Base-by-base conservation (phyloP, 495 filamentous ascomycete species). In the Stereocaulon alpinum region DNA sequence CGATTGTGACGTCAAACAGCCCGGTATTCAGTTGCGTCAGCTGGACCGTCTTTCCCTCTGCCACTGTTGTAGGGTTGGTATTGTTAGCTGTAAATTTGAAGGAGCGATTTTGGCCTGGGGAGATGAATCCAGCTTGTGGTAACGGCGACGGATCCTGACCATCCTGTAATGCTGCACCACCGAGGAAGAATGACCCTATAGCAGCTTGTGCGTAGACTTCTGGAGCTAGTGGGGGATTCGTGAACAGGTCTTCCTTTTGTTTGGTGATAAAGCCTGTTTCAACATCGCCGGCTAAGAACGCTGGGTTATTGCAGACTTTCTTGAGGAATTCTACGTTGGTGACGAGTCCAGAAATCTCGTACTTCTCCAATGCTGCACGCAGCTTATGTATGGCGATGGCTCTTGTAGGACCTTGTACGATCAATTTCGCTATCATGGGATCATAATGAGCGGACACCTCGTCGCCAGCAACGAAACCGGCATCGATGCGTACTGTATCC, bases 271-370 rank as follows among this genome's bases (percentile, higher is more conserved):
- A 99, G 6, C 93, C 93, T 0, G 93, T 97, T 68, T 99, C 94
- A 7, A 98, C 90, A 12, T 91, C 83, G 12, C 91, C 93, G 20
- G 83, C 80, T 63, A 95, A 81, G 65, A 97, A 98, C 43, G 83
- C 87, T 10, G 82, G 78, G 66, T 86, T 90, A 34, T 78, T 77
- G 69, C 90, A 94, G 32, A 96, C 74, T 6, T 80, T 78, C 74
- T 97, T 99, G 42, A 99, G 65, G 67, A 97, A 97, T 70, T 96
- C 94, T 47, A 99, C 92, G 68, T 99, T 99, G 6, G 93, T 98
- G 66, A 86, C 85, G 17, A 91, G 81, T 1, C 93, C 93, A 2
- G 90, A 94, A 10, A 99, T 80, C 71, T 98, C 89, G 68, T 97
- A 98, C 54, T 91, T 80, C 59, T 88, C 86, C 29, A 97, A 71